phyloP scores from a whole-genome alignment of 495 filamentous ascomycete species.

The Aspergillus hancockii region DNA sequence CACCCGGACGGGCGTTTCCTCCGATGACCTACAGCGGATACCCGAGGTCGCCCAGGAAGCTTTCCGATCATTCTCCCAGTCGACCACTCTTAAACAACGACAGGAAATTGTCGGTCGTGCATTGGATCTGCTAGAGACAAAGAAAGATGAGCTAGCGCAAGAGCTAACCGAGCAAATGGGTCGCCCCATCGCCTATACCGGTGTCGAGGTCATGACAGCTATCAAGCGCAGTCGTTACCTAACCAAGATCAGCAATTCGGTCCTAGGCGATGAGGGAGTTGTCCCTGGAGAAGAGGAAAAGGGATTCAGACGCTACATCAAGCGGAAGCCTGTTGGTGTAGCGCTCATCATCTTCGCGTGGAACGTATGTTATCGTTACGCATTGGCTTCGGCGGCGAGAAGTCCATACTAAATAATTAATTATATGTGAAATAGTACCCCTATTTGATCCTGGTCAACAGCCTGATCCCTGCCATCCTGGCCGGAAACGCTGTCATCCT shows the following conservation, averaged over 20 bases:
- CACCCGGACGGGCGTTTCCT: conserved; percentile 68
- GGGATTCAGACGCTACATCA: conserved; percentile 86
- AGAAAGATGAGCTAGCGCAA: conserved; percentile 75
- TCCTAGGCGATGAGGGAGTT: conserved; percentile 46
- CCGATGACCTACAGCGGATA: conserved; percentile 64
- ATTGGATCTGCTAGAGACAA: conserved; percentile 62
- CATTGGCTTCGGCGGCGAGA: not conserved
- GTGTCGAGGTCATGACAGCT: conserved; percentile 79
- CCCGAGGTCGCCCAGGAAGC: conserved; percentile 66
- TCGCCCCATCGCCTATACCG: conserved; percentile 80
- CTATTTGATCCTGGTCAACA: conserved; percentile 88
- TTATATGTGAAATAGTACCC: conserved; percentile 81
- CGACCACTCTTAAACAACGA: conserved; percentile 62
- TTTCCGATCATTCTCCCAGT: conserved; percentile 69
- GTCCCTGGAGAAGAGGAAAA: conserved; percentile 77
- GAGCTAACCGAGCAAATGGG: conserved; percentile 96
- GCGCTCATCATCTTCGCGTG: conserved; percentile 89
- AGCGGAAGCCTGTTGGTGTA: conserved; percentile 80
- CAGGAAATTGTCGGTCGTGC: conserved; percentile 78
- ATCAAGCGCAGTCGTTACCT: conserved; percentile 79
- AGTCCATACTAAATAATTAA: not conserved
- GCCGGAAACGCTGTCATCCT: conserved; percentile 87
- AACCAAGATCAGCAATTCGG: conserved; percentile 73
- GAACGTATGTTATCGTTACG: conserved; percentile 65
- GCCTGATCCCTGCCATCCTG: conserved; percentile 82